Conservation (phyloP, 495 filamentous ascomycete species). For the Podospora tetraspora region DNA sequence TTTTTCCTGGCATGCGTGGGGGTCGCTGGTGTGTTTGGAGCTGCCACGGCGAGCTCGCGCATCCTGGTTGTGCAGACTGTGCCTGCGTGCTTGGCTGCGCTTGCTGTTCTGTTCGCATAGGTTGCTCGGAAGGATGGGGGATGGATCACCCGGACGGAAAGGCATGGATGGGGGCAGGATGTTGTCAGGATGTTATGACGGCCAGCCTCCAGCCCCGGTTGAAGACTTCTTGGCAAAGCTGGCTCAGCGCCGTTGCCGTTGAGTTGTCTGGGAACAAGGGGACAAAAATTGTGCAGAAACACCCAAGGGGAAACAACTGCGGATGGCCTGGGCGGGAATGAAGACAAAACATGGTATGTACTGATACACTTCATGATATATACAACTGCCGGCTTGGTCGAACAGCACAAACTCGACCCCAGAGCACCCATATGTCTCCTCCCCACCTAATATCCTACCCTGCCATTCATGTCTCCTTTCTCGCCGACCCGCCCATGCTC, state of each 20-base stretch:
- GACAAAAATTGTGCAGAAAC: background rate
- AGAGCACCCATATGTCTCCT: background rate
- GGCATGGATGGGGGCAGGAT: no score
- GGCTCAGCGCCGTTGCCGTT: background rate
- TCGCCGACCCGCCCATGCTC: background rate
- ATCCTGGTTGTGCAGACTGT: slow-evolving; percentile 29
- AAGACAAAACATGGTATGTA: background rate
- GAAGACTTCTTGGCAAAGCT: no score
- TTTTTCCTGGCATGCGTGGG: slow-evolving; percentile 32
- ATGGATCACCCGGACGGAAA: background rate
- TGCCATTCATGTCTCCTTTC: background rate
- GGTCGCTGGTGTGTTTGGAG: slow-evolving; percentile 30
- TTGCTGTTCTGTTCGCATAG: slow-evolving; percentile 1
- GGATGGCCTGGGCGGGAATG: background rate
- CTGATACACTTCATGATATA: background rate
- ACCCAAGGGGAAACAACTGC: background rate
- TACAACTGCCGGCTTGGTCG: background rate
- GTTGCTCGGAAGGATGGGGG: background rate
- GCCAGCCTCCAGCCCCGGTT: no score
- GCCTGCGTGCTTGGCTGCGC: slow-evolving; percentile 16
- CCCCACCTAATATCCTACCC: background rate
- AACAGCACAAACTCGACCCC: background rate
- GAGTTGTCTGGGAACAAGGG: background rate
- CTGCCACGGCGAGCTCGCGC: slow-evolving; percentile 21
- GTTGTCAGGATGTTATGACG: background rate